A percentile compares a stretch with the other conserved stretches of the same genome.
These are phyloP conservation scores for Rhizopus stolonifer DNA, from an alignment of 371 early-diverging fungal genomes.

Conservation along the genomic window DNA sequence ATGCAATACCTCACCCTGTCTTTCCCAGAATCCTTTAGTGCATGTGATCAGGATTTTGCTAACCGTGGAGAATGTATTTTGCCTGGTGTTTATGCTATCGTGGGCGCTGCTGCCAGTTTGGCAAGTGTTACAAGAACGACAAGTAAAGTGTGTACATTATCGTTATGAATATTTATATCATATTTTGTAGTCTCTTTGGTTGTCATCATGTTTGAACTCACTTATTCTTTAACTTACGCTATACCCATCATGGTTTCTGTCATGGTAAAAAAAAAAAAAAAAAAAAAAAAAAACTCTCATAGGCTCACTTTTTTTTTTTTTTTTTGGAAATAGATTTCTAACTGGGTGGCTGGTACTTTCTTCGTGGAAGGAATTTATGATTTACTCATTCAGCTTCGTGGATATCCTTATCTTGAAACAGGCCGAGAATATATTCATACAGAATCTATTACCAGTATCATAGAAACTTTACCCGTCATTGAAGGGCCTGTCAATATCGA, in stretches of 20 bases:
- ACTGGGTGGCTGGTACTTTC: conserved; percentile 85
- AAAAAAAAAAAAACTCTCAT: not conserved
- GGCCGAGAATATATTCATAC: conserved; percentile 74
- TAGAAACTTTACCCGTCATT: conserved; percentile 50
- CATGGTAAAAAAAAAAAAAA: conserved; percentile 26
- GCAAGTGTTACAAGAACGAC: conserved; percentile 94
- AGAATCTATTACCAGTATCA: conserved; percentile 46
- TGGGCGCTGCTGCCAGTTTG: conserved; percentile 91
- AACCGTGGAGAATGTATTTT: conserved; percentile 73
- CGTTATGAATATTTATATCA: not conserved
- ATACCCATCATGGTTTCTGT: conserved; percentile 1
- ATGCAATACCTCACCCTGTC: conserved; percentile 64
- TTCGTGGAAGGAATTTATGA: conserved; percentile 86
- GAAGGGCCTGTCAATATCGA: conserved; percentile 61
- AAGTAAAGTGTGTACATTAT: conserved; percentile 21
- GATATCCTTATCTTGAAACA: conserved; percentile 86
- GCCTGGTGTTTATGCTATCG: conserved; percentile 93
- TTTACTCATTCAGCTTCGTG: conserved; percentile 71
- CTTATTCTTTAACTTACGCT: conserved; percentile 82
- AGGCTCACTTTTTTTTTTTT: no score
- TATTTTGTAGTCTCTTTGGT: conserved; percentile 71
- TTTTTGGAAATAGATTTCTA: conserved; percentile 44
- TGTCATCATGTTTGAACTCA: conserved; percentile 94
- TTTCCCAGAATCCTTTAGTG: conserved; percentile 62
- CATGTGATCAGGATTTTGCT: conserved; percentile 53